Conservation (phyloP, 1,284 basidiomycete species). For the Exobasidium rhododendri region DNA sequence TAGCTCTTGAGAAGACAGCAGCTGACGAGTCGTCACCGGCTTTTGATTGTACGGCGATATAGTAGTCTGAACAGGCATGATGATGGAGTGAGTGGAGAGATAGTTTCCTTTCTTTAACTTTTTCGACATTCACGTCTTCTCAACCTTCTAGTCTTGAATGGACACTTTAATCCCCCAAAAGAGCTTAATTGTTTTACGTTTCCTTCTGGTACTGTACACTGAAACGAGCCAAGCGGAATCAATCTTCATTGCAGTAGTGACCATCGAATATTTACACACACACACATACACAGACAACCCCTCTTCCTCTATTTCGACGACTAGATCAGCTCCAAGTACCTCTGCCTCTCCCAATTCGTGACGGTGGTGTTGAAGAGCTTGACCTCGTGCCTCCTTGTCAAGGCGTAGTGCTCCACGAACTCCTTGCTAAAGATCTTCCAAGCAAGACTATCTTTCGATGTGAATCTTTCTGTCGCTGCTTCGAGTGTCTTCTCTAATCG, state of each 20-base stretch:
- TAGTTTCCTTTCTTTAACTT: too few relatives aligned
- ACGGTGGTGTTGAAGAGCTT: conserved; percentile 81
- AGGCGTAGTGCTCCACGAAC: conserved; percentile 89
- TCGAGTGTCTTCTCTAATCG: conserved; percentile 64
- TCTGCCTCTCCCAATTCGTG: conserved; percentile 85
- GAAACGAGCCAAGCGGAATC: too few relatives aligned
- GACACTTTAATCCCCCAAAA: too few relatives aligned
- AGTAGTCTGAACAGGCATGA: conserved; percentile 57
- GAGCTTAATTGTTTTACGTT: too few relatives aligned
- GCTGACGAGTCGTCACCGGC: conserved; percentile 56
- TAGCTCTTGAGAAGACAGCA: conserved; percentile 60
- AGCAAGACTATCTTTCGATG: conserved; percentile 72
- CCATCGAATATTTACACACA: too few relatives aligned
- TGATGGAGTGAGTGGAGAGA: conserved; percentile 18
- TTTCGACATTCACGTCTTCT: too few relatives aligned
- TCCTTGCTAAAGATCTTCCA: conserved; percentile 80
- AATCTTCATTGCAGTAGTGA: too few relatives aligned
- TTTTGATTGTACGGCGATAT: conserved; percentile 59
- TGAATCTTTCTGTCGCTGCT: conserved; percentile 74
- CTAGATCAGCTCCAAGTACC: conserved; percentile 37
- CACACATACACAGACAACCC: too few relatives aligned
- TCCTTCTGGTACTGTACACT: too few relatives aligned
- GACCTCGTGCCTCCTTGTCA: conserved; percentile 84
- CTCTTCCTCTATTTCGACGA: too few relatives aligned
- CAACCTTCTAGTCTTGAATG: too few relatives aligned